Base-by-base conservation (phyloP, 768 basidiomycete genomes). In the Pleurotus ostreatus region DNA sequence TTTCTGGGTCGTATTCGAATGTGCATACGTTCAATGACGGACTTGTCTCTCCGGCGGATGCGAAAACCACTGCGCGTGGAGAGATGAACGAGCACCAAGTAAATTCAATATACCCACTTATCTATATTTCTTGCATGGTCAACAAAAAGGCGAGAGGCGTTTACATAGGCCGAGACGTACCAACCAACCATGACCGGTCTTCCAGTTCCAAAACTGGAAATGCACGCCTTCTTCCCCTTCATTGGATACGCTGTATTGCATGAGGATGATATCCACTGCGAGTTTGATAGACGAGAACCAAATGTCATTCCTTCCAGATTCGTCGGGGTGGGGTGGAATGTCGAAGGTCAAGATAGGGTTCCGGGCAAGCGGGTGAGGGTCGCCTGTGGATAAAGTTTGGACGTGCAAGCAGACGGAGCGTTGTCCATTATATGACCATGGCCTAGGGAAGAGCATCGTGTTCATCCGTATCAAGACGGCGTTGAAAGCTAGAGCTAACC, bases 261-360 rank as follows among this genome's bases (percentile, higher is more conserved):
- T 64, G 4, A 76, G 83, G 30, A 86, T 62, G 26, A 82, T 68
- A 57, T 86, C 83, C 22, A 77, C 75, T 2, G 74, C 81, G 46
- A 85, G 71, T 63, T 85, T 81, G 4, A 84, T 69, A 56, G 74
- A 71, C 8, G 73, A 71, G 26, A 57, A 69, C 9, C 60, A 58
- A 15, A 68, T 55, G 25, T 54, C 57, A 30, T 64, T 66, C 57
- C 48, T 65, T 40, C n/a, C 61, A 58, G 18, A 66, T 59, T 41
- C 58, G n/a, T 47, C 66, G 37, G 57, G 22, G 5, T 23, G 37
- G 5, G 41, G 41, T 7, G 41, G 62, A 25, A 66, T 65, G 23
- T 57, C 60, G 11, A 69, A 74, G 4, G 43, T 45, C 5, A 75
- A 59, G 6, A 61, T 60, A 0, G 74, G 62, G 3, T 34, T 51